A percentile compares a stretch with the other conserved stretches of the same genome.
These are phyloP conservation scores for Magnaporthiopsis rhizophila DNA, from an alignment of 2,329 filamentous ascomycete species.

Conservation along the genomic window DNA sequence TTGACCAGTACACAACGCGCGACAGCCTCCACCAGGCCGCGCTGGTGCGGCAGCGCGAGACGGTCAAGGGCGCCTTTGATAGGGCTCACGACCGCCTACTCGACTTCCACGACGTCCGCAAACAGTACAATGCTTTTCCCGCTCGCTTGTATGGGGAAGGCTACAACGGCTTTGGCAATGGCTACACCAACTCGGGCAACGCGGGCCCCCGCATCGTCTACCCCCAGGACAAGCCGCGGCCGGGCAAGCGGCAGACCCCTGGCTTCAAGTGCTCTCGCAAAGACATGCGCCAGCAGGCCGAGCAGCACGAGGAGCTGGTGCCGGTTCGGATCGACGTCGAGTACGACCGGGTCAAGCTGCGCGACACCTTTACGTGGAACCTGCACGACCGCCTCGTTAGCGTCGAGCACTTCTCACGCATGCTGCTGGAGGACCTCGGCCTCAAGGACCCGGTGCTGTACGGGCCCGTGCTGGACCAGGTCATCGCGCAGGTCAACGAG, in stretches of 20 bases:
- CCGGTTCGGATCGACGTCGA: conserved; percentile 90
- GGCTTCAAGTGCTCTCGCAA: conserved; percentile 68
- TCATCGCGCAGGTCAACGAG: conserved; percentile 67
- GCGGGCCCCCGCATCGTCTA: conserved; percentile 61
- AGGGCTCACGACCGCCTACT: conserved; percentile 45
- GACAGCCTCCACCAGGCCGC: conserved; percentile 47
- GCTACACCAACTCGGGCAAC: conserved; percentile 65
- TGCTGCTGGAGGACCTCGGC: conserved; percentile 86
- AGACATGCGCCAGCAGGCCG: conserved; percentile 76
- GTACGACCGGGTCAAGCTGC: conserved; percentile 87
- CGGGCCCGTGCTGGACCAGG: conserved; percentile 48
- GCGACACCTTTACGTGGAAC: conserved; percentile 99
- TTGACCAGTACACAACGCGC: conserved; percentile 46
- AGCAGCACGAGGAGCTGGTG: conserved; percentile 84
- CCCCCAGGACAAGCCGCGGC: conserved; percentile 65
- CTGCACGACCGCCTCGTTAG: conserved; percentile 80
- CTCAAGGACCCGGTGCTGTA: conserved; percentile 43
- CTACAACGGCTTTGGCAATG: conserved; percentile 85
- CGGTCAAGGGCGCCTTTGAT: conserved; percentile 43
- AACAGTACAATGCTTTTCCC: conserved; percentile 47
- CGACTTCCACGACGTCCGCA: conserved; percentile 57
- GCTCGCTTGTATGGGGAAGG: conserved; percentile 61
- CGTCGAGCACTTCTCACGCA: conserved; percentile 76
- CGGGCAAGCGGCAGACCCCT: conserved; percentile 67
- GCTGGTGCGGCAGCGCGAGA: conserved; percentile 39